Evolutionary conservation across 352 stramenopile species (phyloP).

Genomic region (Phytophthora cajani): DNA sequence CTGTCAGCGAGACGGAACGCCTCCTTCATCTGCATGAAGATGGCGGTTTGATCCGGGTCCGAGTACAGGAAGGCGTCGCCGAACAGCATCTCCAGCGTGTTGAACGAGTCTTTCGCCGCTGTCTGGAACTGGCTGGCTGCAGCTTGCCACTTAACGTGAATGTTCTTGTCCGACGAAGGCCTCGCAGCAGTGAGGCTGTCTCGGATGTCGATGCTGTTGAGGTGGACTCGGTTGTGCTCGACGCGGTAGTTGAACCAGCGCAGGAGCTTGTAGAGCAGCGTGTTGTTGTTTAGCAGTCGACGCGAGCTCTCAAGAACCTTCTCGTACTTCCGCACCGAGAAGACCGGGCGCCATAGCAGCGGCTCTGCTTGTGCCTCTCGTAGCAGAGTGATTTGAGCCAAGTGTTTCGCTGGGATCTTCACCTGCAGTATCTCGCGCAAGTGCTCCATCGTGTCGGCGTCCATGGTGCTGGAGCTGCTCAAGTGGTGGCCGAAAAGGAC

Average conservation of each 20-base stretch:
- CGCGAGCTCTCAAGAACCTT: slow-evolving; percentile 64
- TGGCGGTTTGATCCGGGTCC: slow-evolving; percentile 73
- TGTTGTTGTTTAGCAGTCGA: slow-evolving; percentile 81
- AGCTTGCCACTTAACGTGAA: slow-evolving; percentile 53
- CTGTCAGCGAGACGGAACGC: slow-evolving; percentile 77
- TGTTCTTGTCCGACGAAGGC: slow-evolving; percentile 13
- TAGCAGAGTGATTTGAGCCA: slow-evolving; percentile 56
- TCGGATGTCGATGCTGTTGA: slow-evolving; percentile 59
- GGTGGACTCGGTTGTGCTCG: slow-evolving; percentile 48
- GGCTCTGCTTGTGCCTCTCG: slow-evolving; percentile 65
- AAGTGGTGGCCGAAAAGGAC: slow-evolving; percentile 74
- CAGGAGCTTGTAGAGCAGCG: slow-evolving; percentile 76
- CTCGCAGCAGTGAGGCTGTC: slow-evolving; percentile 23
- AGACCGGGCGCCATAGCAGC: slow-evolving; percentile 64
- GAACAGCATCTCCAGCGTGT: slow-evolving; percentile 71
- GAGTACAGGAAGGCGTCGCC: slow-evolving; percentile 78
- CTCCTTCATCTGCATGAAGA: slow-evolving; percentile 90
- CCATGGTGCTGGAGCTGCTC: slow-evolving; percentile 50
- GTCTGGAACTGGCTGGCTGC: slow-evolving; percentile 54
- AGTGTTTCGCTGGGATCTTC: slow-evolving; percentile 56
- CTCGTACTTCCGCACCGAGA: slow-evolving; percentile 76
- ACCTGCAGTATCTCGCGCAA: slow-evolving; percentile 62
- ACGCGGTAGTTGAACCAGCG: slow-evolving; percentile 71
- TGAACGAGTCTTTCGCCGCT: slow-evolving; percentile 67
- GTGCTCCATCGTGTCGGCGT: slow-evolving; percentile 49